These are phyloP conservation scores for Nakaseomyces uthaithaninus DNA, from an alignment of 1,139 yeast genomes.

Conservation along the genomic window DNA sequence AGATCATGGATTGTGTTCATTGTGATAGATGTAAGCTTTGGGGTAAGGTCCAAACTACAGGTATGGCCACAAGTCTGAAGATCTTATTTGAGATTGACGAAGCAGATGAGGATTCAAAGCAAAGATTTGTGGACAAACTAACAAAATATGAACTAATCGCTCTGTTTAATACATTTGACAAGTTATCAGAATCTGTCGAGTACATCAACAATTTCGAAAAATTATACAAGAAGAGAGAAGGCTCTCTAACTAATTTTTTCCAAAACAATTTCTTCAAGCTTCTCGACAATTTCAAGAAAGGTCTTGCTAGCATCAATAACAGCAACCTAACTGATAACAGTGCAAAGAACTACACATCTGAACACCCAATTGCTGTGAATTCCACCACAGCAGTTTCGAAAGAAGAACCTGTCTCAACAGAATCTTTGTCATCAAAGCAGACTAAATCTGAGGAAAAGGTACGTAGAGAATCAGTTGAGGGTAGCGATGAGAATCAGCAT, in stretches of 20 bases:
- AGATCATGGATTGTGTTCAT: constrained; percentile 96
- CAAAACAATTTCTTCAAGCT: constrained; percentile 29
- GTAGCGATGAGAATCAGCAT: constrained; percentile 7
- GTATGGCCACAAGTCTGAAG: constrained; percentile 93
- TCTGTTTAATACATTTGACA: constrained; percentile 81
- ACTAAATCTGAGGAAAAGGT: neutral
- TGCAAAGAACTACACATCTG: too few species aligned
- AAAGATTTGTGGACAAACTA: constrained; percentile 40
- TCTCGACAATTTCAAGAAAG: constrained; percentile 21
- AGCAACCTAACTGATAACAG: constrained; percentile 9
- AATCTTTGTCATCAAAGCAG: neutral
- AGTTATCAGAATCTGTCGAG: constrained; percentile 75
- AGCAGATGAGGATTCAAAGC: constrained; percentile 36
- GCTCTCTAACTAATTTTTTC: constrained; percentile 22
- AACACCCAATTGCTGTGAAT: too few species aligned
- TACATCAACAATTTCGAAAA: constrained; percentile 65
- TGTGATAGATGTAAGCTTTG: constrained; percentile 96
- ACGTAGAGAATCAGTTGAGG: neutral
- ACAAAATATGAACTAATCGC: constrained; percentile 86
- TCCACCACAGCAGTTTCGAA: neutral
- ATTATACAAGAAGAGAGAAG: constrained; percentile 37
- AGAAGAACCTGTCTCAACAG: neutral
- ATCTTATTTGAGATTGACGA: constrained; percentile 66
- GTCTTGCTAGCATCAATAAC: constrained; percentile 10
- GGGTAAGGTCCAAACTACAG: constrained; percentile 96